phyloP scores from a whole-genome alignment of 345 rosid species.

The Populus tremula region DNA sequence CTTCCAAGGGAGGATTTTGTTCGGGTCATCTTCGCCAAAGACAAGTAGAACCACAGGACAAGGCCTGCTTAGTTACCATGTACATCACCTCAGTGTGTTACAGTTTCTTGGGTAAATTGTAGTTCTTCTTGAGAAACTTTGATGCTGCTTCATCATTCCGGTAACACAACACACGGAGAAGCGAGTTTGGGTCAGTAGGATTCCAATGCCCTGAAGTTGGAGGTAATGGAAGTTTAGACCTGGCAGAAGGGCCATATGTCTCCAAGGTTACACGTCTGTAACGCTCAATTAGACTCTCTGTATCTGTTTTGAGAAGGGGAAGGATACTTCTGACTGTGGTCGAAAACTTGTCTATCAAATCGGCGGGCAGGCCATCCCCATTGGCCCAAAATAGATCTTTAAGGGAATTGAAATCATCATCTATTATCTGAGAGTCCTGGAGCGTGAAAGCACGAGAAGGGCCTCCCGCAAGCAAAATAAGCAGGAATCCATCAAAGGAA shows the following conservation, averaged over 20 bases:
- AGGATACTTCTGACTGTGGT: slow-evolving; percentile 61
- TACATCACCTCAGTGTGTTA: slow-evolving; percentile 2
- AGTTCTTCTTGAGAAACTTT: slow-evolving; percentile 79
- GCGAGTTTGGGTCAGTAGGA: slow-evolving; percentile 80
- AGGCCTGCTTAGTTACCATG: neutral
- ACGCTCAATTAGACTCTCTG: slow-evolving; percentile 79
- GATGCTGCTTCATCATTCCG: slow-evolving; percentile 84
- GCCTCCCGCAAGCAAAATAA: slow-evolving; percentile 93
- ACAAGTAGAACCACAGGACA: neutral
- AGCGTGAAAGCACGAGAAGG: slow-evolving; percentile 75
- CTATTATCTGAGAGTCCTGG: slow-evolving; percentile 73
- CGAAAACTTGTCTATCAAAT: slow-evolving; percentile 73
- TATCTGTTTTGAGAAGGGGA: slow-evolving; percentile 73
- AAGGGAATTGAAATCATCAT: slow-evolving; percentile 86
- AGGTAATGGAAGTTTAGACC: slow-evolving; percentile 82
- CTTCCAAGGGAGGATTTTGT: neutral
- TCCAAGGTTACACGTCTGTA: slow-evolving; percentile 71
- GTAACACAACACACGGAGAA: slow-evolving; percentile 79
- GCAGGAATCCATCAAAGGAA: slow-evolving; percentile 81
- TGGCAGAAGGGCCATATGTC: slow-evolving; percentile 71
- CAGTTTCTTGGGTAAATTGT: slow-evolving; percentile 61
- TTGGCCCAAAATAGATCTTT: slow-evolving; percentile 92
- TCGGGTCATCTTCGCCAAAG: neutral
- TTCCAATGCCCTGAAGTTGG: slow-evolving; percentile 91
- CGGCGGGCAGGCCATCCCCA: slow-evolving; percentile 85